A percentile compares a stretch with the other conserved stretches of the same genome.
Evolutionary conservation across 495 filamentous ascomycete genomes (phyloP).

Genomic region (Lasiosphaeris hirsuta): DNA sequence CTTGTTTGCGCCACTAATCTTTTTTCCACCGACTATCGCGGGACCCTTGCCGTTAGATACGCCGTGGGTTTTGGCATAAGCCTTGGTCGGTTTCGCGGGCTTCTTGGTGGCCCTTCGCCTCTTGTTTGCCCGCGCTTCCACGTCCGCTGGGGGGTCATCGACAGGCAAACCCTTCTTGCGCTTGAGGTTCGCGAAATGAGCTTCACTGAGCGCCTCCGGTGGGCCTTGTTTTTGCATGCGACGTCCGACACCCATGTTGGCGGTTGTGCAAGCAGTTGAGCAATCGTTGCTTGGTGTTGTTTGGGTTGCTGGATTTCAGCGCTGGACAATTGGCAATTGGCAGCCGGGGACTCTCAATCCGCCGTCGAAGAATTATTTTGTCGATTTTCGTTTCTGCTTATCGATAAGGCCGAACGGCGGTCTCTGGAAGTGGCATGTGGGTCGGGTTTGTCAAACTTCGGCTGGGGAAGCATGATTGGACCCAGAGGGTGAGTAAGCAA

Average conservation of each 20-base stretch:
- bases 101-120: conserved; percentile 60
- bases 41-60: conserved; percentile 15
- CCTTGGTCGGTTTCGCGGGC: conserved; percentile 46
- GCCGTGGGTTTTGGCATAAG: conserved; percentile 15
- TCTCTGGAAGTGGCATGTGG: background rate
- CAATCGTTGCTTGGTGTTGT: conserved; percentile 6
- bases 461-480: background rate
- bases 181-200: conserved; percentile 69
- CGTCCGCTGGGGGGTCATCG: conserved; percentile 36
- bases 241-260: conserved; percentile 79
- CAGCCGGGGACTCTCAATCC: background rate
- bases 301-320: background rate
- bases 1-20: conserved; percentile 40
- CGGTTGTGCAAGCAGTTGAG: conserved; percentile 16
- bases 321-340: background rate
- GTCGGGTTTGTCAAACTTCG: conserved; percentile 7
- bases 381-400: conserved; percentile 26
- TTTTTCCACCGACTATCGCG: conserved; percentile 26
- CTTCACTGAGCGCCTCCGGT: conserved; percentile 77
- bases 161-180: conserved; percentile 63
- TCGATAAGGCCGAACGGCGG: conserved; percentile 26
- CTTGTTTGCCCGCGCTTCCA: conserved; percentile 53
- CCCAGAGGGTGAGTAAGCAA: conserved; percentile 11
- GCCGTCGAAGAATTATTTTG: conserved; percentile 18
- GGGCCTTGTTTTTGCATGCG: conserved; percentile 95